Conservation (phyloP, 2,329 filamentous ascomycete genomes). For the Arthroderma sp. region DNA sequence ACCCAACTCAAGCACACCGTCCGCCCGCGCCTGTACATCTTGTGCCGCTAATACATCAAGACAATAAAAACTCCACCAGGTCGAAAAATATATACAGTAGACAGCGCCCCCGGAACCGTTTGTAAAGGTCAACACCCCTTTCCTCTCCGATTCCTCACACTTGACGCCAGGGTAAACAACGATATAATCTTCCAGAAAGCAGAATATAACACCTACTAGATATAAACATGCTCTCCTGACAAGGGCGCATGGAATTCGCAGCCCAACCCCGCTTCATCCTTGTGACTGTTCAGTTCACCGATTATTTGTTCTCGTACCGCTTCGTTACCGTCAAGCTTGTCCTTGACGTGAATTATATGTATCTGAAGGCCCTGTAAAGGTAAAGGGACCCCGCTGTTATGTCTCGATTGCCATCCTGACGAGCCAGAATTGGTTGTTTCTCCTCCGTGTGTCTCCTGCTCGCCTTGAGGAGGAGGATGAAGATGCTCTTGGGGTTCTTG, state of each 20-base stretch:
- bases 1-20: too few species aligned
- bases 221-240: constrained; percentile 45
- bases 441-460: background rate
- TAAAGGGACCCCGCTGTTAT: constrained; percentile 8
- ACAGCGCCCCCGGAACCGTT: too few species aligned
- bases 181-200: too few species aligned
- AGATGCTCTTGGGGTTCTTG: background rate
- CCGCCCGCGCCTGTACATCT: too few species aligned
- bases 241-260: constrained; percentile 66
- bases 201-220: constrained; percentile 10
- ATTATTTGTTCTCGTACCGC: constrained; percentile 54
- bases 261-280: constrained; percentile 53
- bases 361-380: constrained; percentile 63
- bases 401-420: background rate
- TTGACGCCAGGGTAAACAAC: too few species aligned
- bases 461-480: background rate
- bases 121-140: too few species aligned
- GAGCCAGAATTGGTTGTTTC: background rate
- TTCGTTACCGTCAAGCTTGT: constrained; percentile 61
- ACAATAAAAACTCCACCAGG: too few species aligned
- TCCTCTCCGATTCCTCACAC: too few species aligned
- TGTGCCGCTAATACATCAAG: too few species aligned
- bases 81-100: too few species aligned
- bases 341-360: constrained; percentile 89
- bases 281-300: constrained; percentile 53